phyloP scores from a whole-genome alignment of 495 filamentous ascomycete genomes.

The Aspergillus wentii region DNA sequence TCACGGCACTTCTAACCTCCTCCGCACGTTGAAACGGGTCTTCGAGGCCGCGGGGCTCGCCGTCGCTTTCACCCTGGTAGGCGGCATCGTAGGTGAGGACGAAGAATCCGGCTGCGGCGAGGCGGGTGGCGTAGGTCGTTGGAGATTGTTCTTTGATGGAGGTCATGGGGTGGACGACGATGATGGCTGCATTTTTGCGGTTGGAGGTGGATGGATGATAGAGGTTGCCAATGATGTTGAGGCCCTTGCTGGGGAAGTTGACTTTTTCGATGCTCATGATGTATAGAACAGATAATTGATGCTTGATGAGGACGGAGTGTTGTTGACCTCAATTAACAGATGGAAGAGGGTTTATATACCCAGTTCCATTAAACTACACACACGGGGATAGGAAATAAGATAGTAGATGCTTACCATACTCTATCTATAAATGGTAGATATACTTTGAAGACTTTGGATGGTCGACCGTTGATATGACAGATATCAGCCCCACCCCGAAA shows the following conservation, averaged over 20 bases:
- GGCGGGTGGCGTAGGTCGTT: constrained; percentile 16
- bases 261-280: too few relatives aligned
- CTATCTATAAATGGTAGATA: too few relatives aligned
- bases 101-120: constrained; percentile 24
- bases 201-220: constrained; percentile 10
- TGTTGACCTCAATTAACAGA: too few relatives aligned
- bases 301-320: too few relatives aligned
- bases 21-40: constrained; percentile 27
- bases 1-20: constrained; percentile 26
- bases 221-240: constrained; percentile 10
- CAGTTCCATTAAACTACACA: too few relatives aligned
- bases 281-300: too few relatives aligned
- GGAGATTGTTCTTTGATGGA: constrained; percentile 33
- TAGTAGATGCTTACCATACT: too few relatives aligned
- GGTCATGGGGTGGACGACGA: constrained; percentile 24
- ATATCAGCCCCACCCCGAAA: too few relatives aligned
- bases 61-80: constrained; percentile 27
- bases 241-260: constrained; percentile 9
- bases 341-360: too few relatives aligned
- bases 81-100: constrained; percentile 27
- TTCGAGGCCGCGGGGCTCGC: constrained; percentile 26
- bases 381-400: too few relatives aligned
- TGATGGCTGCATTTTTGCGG: constrained; percentile 19
- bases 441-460: too few relatives aligned
- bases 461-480: too few relatives aligned